Base-by-base conservation (phyloP, 2,329 filamentous ascomycete species). In the Xenoacremonium recifei region DNA sequence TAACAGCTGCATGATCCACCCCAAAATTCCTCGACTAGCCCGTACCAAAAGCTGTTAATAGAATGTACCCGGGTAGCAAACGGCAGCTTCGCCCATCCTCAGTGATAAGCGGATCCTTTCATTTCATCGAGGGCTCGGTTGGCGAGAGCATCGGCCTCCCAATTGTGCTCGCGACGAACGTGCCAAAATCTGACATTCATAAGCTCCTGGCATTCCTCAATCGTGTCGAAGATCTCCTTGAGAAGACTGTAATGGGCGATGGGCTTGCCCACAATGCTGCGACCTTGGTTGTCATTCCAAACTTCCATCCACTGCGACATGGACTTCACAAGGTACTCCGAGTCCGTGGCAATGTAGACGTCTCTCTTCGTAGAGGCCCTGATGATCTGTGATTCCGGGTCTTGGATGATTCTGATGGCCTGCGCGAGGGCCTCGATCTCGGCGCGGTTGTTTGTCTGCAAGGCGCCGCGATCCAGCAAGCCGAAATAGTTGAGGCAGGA, bases 361-460 rank as follows among this genome's bases (percentile, higher is more conserved):
- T 27, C 23, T 27, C 13, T 7, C 13, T 9, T 7, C 23, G 23
- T 9, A 27, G 7, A 27, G 23, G 7, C 23, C 13, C 23, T 27
- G 23, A 13, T 27, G 7, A 7, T 7, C 23, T 27, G 23, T 13
- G 23, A 13, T 13, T 7, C 7, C 23, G 7, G 23, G 7, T 27
- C 23, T 7, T 13, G 23, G 9, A 27, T 13, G 7, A 27, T 27
- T 13, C 13, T 27, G 9, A 82, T 87, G 50, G 73, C 1, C 74
- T 91, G 13, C 72, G 85, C 3, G 78, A 85, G 4, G 76, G 80
- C 35, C 77, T 83, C 48, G 76, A 93, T 44, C 76, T 86, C 1
- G 65, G 77, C 16, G 79, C 85, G 47, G 91, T 87, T 63, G 77
- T 79, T 16, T 56, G 90, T 32, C 71, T 89, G 33, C 78, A 83